phyloP scores from a whole-genome alignment of 140 eudicot genomes.

The Oenanthe javanica region DNA sequence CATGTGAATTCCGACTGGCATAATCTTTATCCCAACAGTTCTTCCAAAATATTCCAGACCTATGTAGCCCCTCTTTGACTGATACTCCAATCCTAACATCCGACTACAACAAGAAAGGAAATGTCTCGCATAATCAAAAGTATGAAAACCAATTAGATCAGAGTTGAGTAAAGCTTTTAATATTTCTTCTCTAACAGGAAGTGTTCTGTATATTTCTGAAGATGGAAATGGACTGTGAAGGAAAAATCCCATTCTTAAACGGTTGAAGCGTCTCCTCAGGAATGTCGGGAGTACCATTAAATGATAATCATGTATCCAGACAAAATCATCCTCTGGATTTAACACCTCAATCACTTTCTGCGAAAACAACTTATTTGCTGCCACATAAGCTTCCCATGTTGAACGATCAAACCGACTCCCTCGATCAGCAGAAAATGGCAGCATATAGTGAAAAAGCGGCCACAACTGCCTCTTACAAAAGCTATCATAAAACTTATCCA shows the following conservation, averaged over 20 bases:
- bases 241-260: slow-evolving; percentile 84
- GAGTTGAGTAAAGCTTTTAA: slow-evolving; percentile 72
- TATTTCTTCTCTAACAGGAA: slow-evolving; percentile 86
- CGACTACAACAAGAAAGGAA: slow-evolving; percentile 90
- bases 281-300: slow-evolving; percentile 85
- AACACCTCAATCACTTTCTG: slow-evolving; percentile 73
- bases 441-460: slow-evolving; percentile 88
- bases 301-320: slow-evolving; percentile 86
- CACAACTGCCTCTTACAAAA: slow-evolving; percentile 83
- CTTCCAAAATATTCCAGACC: slow-evolving; percentile 76
- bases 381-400: slow-evolving; percentile 80
- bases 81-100: slow-evolving; percentile 81
- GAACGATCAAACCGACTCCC: slow-evolving; percentile 81
- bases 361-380: slow-evolving; percentile 58
- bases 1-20: slow-evolving; percentile 91
- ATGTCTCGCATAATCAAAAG: slow-evolving; percentile 86
- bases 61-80: slow-evolving; percentile 80
- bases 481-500: slow-evolving; percentile 63
- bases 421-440: slow-evolving; percentile 69
- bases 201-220: slow-evolving; percentile 83
- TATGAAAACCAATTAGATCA: slow-evolving; percentile 82
- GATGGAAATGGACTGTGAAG: slow-evolving; percentile 89
- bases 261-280: slow-evolving; percentile 71
- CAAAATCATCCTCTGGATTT: slow-evolving; percentile 80
- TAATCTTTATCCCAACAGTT: slow-evolving; percentile 81